Conservation (phyloP, 2,329 filamentous ascomycete genomes). For the Penicillium sp. region DNA sequence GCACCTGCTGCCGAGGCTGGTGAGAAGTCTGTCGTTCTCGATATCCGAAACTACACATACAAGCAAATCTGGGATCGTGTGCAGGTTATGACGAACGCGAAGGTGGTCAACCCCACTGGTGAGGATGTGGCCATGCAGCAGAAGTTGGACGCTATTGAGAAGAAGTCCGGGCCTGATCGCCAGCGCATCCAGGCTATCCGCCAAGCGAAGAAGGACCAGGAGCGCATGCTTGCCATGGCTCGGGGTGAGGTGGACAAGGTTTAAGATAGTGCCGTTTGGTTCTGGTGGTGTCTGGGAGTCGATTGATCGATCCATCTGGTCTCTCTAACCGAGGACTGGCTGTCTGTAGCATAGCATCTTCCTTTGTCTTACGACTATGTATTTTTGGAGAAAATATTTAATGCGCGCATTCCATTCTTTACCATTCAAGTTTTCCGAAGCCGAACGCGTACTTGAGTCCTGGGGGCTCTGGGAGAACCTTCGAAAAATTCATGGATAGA, state of each 20-base stretch:
- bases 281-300: conserved; percentile 10
- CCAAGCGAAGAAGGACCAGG: conserved; percentile 48
- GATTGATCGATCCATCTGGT: conserved; percentile 13
- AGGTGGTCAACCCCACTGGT: conserved; percentile 34
- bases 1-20: conserved; percentile 33
- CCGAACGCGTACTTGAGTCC: too few species aligned
- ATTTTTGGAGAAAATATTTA: conserved; percentile 23
- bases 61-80: conserved; percentile 47
- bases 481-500: background rate
- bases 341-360: conserved; percentile 30
- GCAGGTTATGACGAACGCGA: conserved; percentile 42
- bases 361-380: conserved; percentile 20
- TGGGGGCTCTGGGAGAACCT: too few species aligned
- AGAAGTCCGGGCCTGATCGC: conserved; percentile 42
- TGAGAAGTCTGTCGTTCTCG: conserved; percentile 38
- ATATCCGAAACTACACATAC: conserved; percentile 42
- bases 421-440: background rate
- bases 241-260: conserved; percentile 46
- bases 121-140: conserved; percentile 40
- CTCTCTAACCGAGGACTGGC: conserved; percentile 8
- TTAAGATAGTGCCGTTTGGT: conserved; percentile 19
- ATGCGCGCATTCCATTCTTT: conserved; percentile 8
- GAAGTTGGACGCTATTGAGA: conserved; percentile 36
- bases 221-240: conserved; percentile 47
- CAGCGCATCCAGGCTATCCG: conserved; percentile 39